Conservation (phyloP, 1,284 basidiomycete species). For the Cutaneotrichosporon sp. region DNA sequence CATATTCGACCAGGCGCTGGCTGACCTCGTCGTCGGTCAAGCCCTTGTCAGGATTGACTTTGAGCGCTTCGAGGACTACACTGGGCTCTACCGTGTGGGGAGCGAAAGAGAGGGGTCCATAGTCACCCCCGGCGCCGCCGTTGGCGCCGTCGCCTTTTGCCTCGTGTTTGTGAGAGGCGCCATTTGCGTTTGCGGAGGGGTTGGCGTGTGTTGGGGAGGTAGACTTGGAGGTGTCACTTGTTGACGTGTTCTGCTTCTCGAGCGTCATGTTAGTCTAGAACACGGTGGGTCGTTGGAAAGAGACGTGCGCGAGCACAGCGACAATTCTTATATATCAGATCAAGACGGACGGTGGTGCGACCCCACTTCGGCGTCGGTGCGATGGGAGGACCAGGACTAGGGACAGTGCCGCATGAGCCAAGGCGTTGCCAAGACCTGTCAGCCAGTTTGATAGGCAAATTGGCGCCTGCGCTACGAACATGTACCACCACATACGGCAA, state of each 20-base stretch:
- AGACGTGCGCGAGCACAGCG: neutral
- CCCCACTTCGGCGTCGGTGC: neutral
- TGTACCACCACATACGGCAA: no score
- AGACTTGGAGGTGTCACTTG: neutral
- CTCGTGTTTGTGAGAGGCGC: neutral
- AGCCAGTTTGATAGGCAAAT: no score
- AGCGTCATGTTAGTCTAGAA: conserved; percentile 1
- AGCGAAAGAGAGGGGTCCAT: conserved; percentile 24
- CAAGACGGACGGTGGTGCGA: neutral
- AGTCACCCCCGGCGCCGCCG: neutral
- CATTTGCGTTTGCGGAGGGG: neutral
- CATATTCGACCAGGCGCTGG: conserved; percentile 37
- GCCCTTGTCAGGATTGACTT: conserved; percentile 35
- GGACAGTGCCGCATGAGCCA: no score
- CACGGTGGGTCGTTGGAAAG: neutral
- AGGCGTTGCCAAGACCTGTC: no score
- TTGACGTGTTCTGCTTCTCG: neutral
- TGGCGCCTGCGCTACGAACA: no score
- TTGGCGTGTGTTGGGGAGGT: neutral
- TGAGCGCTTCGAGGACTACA: conserved; percentile 40
- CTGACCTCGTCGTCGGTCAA: conserved; percentile 30
- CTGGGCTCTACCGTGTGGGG: conserved; percentile 37
- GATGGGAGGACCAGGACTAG: no score
- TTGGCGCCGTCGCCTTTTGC: neutral
- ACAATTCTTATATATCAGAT: neutral